Base-by-base conservation (phyloP, 257 asterid genomes). In the Ehretia macrophylla region DNA sequence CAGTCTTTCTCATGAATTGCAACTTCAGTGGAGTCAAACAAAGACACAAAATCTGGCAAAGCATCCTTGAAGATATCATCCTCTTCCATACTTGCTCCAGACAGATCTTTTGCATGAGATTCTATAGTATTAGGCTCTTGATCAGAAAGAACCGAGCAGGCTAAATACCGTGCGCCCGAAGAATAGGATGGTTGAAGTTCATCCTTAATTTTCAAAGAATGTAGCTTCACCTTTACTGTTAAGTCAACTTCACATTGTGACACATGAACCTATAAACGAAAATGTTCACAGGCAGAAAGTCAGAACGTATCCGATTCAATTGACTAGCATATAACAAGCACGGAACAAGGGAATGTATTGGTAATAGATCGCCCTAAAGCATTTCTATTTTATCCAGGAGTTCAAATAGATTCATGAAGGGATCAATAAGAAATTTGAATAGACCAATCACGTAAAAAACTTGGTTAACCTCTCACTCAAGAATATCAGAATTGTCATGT, bases 1-100 rank as follows among this genome's bases (percentile, higher is more conserved):
- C 32, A 44, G 70, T 87, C 95, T 75, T 79, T 85, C 72, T 81
- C 97, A 18, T 59, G 79, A 74, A 63, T 69, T 55, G 65, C 62
- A 58, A 68, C 62, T 74, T 88, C 99, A 69, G 80, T 58, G 60
- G 76, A 66, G 68, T 88, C 99, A n/a, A 86, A 78, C 23, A 76
- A 78, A 72, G 78, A 71, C 74, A 70, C 22, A 70, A 92, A 92
- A 77, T 92, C 99, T 27, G 87, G 72, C 78, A 93, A 73, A 38
- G 99, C 99, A 80, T 93, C 99, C 66, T 65, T 85, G 69, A 93
- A 89, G 68, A 76, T 71, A 68, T 88, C 99, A 65, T 93, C 97
- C 64, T 88, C 99, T 35, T 88, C 99, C 61, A 60, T 73, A 35
- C 68, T 57, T 35, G 50, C 56, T 16, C 72, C 56, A 58, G 68